A percentile compares a stretch with the other conserved stretches of the same genome.
Conservation (phyloP, 2,329 filamentous ascomycete genomes). For the Epichloe elymi region DNA sequence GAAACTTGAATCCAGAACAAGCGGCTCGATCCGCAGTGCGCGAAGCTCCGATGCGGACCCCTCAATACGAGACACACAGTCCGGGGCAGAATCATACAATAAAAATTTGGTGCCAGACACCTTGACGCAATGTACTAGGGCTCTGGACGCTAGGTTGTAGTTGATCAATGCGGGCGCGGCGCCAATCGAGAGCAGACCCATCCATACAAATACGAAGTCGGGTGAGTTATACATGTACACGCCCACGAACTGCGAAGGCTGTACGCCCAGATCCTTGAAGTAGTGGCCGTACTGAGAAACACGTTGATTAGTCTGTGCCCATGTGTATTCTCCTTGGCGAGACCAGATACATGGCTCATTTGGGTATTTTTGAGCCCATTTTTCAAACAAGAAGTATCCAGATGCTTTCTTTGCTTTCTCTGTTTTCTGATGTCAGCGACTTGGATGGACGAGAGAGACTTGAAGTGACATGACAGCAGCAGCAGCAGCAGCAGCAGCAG, state of each 20-base stretch:
- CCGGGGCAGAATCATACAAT: conserved; percentile 2
- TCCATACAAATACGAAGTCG: conserved; percentile 5
- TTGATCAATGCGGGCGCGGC: conserved; percentile 6
- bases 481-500: too few species aligned
- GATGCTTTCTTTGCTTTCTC: conserved; percentile 4
- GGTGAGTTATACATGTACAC: conserved; percentile 6
- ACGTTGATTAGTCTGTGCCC: conserved; percentile 3
- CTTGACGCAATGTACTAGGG: conserved; percentile 3
- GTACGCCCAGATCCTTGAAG: conserved; percentile 2
- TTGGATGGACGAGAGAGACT: neutral
- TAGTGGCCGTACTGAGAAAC: conserved; percentile 6
- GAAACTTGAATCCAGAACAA: neutral
- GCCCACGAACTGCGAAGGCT: conserved; percentile 3
- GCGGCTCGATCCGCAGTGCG: neutral
- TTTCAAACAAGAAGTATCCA: conserved; percentile 3
- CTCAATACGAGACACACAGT: conserved; percentile 1
- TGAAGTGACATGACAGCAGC: neutral
- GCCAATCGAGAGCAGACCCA: conserved; percentile 6
- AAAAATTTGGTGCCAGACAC: conserved; percentile 1
- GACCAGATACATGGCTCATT: conserved; percentile 6
- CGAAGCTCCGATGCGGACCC: neutral
- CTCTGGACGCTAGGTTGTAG: conserved; percentile 4
- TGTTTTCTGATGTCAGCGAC: neutral
- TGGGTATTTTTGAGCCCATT: neutral
- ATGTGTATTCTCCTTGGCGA: conserved; percentile 5